These are phyloP conservation scores for Cucurbita argyrosperma DNA, from an alignment of 306 rosid genomes.

Conservation along the genomic window DNA sequence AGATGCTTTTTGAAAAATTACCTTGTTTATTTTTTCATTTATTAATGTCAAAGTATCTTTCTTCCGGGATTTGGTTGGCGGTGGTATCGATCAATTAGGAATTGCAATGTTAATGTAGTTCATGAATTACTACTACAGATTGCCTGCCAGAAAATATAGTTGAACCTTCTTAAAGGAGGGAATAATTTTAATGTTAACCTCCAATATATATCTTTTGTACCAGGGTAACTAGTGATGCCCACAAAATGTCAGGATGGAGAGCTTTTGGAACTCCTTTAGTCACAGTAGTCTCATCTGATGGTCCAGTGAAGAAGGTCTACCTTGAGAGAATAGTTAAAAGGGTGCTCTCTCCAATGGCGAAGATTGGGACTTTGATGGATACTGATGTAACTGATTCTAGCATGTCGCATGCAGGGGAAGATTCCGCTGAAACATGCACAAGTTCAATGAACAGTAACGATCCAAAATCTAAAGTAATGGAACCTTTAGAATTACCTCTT, in stretches of 20 bases:
- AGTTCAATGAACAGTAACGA: conserved; percentile 31
- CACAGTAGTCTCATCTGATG: conserved; percentile 51
- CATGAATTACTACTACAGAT: neutral
- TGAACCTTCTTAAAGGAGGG: neutral
- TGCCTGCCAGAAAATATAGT: neutral
- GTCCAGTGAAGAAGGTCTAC: conserved; percentile 48
- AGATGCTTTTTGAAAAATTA: neutral
- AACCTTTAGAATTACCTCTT: conserved; percentile 47
- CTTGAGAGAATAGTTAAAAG: conserved; percentile 45
- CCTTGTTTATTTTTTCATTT: neutral
- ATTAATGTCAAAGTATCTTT: neutral
- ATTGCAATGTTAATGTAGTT: neutral
- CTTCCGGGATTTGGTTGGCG: neutral
- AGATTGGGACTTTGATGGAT: conserved; percentile 33
- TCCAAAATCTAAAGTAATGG: conserved; percentile 23
- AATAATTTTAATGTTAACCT: neutral
- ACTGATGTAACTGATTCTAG: conserved; percentile 32
- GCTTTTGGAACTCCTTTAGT: conserved; percentile 77
- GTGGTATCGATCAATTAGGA: neutral
- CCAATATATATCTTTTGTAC: conserved; percentile 6
- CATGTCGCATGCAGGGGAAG: conserved; percentile 21
- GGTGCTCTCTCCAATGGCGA: conserved; percentile 59
- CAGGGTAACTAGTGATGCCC: conserved; percentile 48
- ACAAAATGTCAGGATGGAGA: conserved; percentile 62
- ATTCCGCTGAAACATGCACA: conserved; percentile 26